These are phyloP conservation scores for Lachancea fermentati DNA, from an alignment of 805 yeast genomes.

Conservation along the genomic window DNA sequence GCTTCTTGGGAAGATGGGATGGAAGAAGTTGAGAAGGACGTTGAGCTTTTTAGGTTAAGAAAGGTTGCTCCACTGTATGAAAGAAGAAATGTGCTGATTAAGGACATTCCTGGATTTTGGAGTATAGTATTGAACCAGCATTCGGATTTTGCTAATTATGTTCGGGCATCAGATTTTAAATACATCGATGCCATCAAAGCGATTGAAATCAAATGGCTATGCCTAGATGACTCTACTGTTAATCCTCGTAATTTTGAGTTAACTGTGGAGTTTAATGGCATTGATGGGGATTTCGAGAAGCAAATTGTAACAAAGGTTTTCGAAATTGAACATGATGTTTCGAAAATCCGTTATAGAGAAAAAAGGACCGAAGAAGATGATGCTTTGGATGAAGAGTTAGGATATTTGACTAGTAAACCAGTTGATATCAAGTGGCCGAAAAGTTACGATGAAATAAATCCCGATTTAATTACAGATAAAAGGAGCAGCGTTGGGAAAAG, in stretches of 20 bases:
- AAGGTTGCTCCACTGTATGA: slow-evolving; percentile 53
- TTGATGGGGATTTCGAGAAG: slow-evolving; percentile 43
- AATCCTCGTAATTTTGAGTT: slow-evolving; percentile 56
- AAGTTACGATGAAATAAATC: slow-evolving; percentile 51
- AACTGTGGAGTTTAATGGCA: slow-evolving; percentile 49
- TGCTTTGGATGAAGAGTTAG: slow-evolving; percentile 47
- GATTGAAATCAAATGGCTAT: slow-evolving; percentile 52
- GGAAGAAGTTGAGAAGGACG: slow-evolving; percentile 55
- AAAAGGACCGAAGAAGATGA: slow-evolving; percentile 15
- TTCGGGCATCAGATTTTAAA: slow-evolving; percentile 70
- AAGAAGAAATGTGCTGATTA: slow-evolving; percentile 48
- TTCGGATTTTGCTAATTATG: slow-evolving; percentile 77
- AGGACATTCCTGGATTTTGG: slow-evolving; percentile 75
- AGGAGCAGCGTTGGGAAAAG: slow-evolving; percentile 50
- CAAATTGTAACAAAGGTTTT: slow-evolving; percentile 62
- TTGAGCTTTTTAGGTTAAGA: slow-evolving; percentile 46
- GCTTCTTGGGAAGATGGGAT: slow-evolving; percentile 55
- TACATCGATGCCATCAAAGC: slow-evolving; percentile 63
- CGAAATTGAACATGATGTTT: slow-evolving; percentile 32
- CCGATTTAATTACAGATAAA: slow-evolving; percentile 42
- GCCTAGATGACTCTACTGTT: slow-evolving; percentile 28
- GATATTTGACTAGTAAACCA: slow-evolving; percentile 47
- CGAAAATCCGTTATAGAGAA: slow-evolving; percentile 13
- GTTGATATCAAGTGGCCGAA: slow-evolving; percentile 66
- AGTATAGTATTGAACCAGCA: slow-evolving; percentile 76